Evolutionary conservation across 768 basidiomycete species (phyloP), one percentile per base, ranked within the genome.

Genomic region (Melanogaster broomeanus): DNA sequence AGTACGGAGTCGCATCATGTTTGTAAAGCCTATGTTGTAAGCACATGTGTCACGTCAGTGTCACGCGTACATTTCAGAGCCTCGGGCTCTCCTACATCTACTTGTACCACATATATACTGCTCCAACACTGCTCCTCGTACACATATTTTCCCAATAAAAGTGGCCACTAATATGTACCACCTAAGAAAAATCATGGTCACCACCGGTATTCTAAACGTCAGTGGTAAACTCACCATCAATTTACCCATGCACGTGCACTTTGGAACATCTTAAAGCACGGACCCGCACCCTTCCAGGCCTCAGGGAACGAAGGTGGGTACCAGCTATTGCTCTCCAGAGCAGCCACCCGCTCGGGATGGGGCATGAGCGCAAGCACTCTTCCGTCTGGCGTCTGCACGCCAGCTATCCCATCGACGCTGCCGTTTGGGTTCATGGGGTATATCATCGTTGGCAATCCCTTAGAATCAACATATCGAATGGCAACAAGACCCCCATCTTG

Each of bases 331-430:
- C 87, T 88, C 62, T 90, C 89, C 50, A 90, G 62, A 27, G 83
- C 77, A 18, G 83, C 80, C 6, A 90, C 88, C 15, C 96, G 84
- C 68, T 98, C 97, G 0, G 96, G 95, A 71, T 98, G 97, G 15
- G 97, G 97, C 97, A 99, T 99, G 61, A 98, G 70, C 1, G 93
- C 94, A 48, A 98, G 75, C 9, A 99, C 87, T n/a, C 94, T 81
- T 11, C 97, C 97, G 61, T 86, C 81, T 1, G 82, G 78, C 7
- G 92, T 93, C 58, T 92, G 88, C 22, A 98, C 80, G 18, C 93
- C 97, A 12, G 95, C 88, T 41, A 96, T 83, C 6, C 94, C 97
- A 5, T 76, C 84, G 0, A 87, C 82, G 61, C 90, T 90, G 38
- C 91, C 91, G 54, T 93, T 93, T 25, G 91, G 91, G 59, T 93